phyloP scores from a whole-genome alignment of 2,329 filamentous ascomycete genomes.

The Massarina eburnea region DNA sequence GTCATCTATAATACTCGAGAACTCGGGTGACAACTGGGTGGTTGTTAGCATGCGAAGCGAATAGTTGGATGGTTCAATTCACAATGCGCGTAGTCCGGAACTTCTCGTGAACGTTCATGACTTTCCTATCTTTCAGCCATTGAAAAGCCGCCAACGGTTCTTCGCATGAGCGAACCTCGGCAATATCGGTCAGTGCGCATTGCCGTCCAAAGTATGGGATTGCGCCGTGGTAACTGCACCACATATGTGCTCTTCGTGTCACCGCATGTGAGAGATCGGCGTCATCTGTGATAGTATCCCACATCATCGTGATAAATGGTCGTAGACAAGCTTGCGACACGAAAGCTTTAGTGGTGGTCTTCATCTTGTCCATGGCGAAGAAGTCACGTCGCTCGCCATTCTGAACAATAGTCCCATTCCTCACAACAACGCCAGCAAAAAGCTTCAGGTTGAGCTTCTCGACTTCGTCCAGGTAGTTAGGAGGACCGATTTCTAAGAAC shows the following conservation, averaged over 20 bases:
- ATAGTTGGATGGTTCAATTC: constrained; percentile 6
- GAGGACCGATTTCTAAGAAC: constrained; percentile 37
- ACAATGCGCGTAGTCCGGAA: constrained; percentile 34
- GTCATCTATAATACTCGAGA: constrained; percentile 34
- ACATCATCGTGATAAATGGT: constrained; percentile 42
- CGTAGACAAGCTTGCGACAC: constrained; percentile 41
- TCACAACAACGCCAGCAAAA: constrained; percentile 35
- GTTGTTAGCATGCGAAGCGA: constrained; percentile 1
- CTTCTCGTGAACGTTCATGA: constrained; percentile 40
- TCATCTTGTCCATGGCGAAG: constrained; percentile 45
- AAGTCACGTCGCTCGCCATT: constrained; percentile 41
- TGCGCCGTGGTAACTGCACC: constrained; percentile 42
- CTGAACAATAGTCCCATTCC: constrained; percentile 38
- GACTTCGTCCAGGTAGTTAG: constrained; percentile 33
- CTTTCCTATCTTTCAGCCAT: constrained; percentile 40
- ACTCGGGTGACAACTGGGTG: constrained; percentile 31
- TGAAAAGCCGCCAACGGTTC: constrained; percentile 42
- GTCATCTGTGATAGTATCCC: constrained; percentile 41
- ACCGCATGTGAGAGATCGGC: constrained; percentile 39
- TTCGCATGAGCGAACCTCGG: constrained; percentile 24
- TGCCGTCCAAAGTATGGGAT: constrained; percentile 30
- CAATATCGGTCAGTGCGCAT: constrained; percentile 26
- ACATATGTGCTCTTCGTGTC: constrained; percentile 37
- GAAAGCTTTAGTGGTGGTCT: constrained; percentile 39
- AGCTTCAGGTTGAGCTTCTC: constrained; percentile 26